Evolutionary conservation across 768 basidiomycete species (phyloP), one percentile per base, ranked within the genome.

Genomic region (Lentinula boryana): DNA sequence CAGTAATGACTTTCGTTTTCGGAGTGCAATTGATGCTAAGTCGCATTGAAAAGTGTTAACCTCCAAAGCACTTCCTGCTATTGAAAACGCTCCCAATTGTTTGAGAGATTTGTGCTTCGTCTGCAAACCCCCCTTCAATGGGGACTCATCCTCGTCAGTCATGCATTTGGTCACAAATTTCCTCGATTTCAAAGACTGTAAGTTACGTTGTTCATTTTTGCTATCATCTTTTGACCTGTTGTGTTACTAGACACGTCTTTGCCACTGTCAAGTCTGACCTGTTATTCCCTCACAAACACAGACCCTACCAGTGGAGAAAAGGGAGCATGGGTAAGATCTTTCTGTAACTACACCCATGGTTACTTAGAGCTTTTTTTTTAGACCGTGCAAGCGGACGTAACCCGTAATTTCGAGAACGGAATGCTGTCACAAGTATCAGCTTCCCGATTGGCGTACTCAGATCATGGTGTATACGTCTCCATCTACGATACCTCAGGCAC

Each of bases 181-280:
- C 62, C 69, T 87, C n/a, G 80, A 89, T 61, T 84, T 86, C 52
- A 79, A 78, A 51, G 80, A 86, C 62, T 86, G 88, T 89, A 69
- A 63, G 82, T 40, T 58, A 36, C 31, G 51, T 60, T 18, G 58
- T 5, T 31, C 48, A 33, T 55, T 32, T 13, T 21, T n/a, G 36
- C 6, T 15, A 0, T 54, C 5, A 27, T 36, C 44, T 59, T 32
- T 62, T 44, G 58, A 13, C 59, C 23, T 33, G 32, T 56, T 33
- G 38, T 23, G 41, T 52, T 15, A 43, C 60, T 51, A 78, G 78
- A 75, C 63, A 62, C 66, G 15, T 71, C 76, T 16, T 68, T 71
- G 12, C 78, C 78, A 3, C 77, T 70, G 50, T 79, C 76, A 9
- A 73, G 74, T 44, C 58, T 83, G 18, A 62, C 67, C 5, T 65